phyloP scores from a whole-genome alignment of 164 flowering plant genomes.

The Echeveria elegans region DNA sequence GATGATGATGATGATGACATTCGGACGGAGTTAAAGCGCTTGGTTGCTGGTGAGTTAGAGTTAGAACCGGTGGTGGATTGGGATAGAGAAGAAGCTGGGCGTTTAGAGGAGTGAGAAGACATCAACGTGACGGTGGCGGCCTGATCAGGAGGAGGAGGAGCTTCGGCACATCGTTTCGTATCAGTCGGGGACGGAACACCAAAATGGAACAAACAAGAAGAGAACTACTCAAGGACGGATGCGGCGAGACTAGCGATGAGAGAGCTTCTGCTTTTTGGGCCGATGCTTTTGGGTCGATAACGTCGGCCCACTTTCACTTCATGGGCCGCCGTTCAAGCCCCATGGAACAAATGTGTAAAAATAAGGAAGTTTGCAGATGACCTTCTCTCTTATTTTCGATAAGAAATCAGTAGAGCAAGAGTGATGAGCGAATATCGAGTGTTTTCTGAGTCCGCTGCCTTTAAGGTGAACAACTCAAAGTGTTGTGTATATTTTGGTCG shows the following conservation, averaged over 20 bases:
- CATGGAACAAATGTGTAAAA: no score
- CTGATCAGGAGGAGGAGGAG: not conserved
- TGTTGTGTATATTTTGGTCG: no score
- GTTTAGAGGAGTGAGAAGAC: constrained; percentile 4
- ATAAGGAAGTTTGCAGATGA: no score
- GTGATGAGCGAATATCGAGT: no score
- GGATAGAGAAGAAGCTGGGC: not conserved
- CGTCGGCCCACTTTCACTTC: no score
- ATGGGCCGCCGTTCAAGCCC: no score
- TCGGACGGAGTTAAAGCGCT: not conserved
- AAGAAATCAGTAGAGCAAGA: no score
- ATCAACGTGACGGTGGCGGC: constrained; percentile 1
- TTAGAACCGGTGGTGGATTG: not conserved
- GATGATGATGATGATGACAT: not conserved
- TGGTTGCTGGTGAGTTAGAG: not conserved
- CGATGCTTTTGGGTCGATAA: not conserved
- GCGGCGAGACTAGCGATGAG: not conserved
- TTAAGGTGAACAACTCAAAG: no score
- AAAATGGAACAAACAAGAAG: not conserved
- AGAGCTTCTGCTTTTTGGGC: not conserved
- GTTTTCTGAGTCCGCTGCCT: no score
- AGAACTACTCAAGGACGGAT: not conserved
- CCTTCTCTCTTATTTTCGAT: no score
- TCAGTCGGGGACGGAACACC: not conserved
- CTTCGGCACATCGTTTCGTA: not conserved